Percentiles rank a stretch among this genome's conserved stretches.
phyloP scores from a whole-genome alignment of 2,329 filamentous ascomycete species.

The Beauveria medogensis region DNA sequence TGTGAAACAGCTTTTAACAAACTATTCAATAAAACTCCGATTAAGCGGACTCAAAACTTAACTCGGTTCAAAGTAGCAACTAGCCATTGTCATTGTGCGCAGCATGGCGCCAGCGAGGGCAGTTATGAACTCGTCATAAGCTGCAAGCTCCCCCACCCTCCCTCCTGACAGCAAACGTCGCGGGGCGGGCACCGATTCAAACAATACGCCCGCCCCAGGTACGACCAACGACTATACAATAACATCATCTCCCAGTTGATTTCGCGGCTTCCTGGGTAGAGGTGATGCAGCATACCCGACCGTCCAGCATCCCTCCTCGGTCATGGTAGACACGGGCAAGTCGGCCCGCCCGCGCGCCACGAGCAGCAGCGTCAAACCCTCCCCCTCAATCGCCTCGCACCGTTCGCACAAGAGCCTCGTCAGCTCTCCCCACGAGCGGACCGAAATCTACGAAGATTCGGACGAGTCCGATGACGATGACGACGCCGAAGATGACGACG shows the following conservation, averaged over 20 bases:
- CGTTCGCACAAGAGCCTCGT: slow-evolving; percentile 8
- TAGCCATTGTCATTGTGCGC: neutral
- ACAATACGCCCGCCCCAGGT: neutral
- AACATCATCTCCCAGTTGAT: neutral
- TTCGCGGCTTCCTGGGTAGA: neutral
- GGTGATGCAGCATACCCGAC: slow-evolving; percentile 4
- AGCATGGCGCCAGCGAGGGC: neutral
- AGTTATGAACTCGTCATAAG: neutral
- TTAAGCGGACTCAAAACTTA: neutral
- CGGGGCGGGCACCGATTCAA: neutral
- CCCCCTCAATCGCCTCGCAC: neutral
- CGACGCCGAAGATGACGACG: slow-evolving; percentile 21
- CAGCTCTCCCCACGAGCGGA: slow-evolving; percentile 13
- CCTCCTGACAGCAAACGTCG: neutral
- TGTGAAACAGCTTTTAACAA: too few species aligned
- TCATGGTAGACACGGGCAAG: slow-evolving; percentile 9
- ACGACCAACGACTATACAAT: neutral
- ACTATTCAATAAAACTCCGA: too few species aligned
- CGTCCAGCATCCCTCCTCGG: neutral
- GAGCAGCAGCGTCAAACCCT: slow-evolving; percentile 3
- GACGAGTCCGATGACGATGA: slow-evolving; percentile 29
- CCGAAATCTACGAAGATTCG: slow-evolving; percentile 28
- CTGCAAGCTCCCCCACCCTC: neutral
- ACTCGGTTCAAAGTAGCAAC: too few species aligned
- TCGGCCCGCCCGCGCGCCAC: neutral